Evolutionary conservation across 2,329 filamentous ascomycete genomes (phyloP).

Genomic region (Ophiocordyceps camponoti-floridani): DNA sequence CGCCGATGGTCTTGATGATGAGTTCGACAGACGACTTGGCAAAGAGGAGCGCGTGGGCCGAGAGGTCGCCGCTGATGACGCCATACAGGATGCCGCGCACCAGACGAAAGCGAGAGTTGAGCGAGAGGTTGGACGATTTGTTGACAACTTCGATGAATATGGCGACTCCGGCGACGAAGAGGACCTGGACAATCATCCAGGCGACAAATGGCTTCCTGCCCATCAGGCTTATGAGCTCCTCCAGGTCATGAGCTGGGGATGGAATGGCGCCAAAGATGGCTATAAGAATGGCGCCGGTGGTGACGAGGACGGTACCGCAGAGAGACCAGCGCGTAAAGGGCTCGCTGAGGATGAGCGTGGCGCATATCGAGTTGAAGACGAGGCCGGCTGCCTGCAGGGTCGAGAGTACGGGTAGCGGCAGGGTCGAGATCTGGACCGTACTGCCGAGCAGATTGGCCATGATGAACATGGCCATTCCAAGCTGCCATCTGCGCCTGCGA

Average conservation of each 20-base stretch:
- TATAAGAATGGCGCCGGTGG: conserved; percentile 74
- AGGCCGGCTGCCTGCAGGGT: conserved; percentile 89
- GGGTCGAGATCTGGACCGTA: conserved; percentile 90
- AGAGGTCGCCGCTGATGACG: conserved; percentile 78
- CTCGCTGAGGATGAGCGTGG: conserved; percentile 78
- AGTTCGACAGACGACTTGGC: conserved; percentile 95
- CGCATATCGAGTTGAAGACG: conserved; percentile 97
- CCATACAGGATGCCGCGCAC: conserved; percentile 76
- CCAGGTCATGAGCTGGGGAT: conserved; percentile 75
- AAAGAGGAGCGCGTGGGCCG: conserved; percentile 80
- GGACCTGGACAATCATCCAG: conserved; percentile 71
- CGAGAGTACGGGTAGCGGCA: conserved; percentile 84
- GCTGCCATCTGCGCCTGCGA: conserved; percentile 81
- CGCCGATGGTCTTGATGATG: conserved; percentile 69
- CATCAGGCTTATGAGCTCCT: conserved; percentile 63
- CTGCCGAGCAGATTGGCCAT: conserved; percentile 87
- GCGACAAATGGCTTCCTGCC: conserved; percentile 58
- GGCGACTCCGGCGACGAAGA: conserved; percentile 55
- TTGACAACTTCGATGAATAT: conserved; percentile 39
- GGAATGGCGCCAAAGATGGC: conserved; percentile 87
- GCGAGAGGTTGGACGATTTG: conserved; percentile 31
- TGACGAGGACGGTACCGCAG: conserved; percentile 75
- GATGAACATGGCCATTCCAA: conserved; percentile 95
- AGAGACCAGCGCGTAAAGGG: conserved; percentile 91
- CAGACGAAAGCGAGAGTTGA: conserved; percentile 52